Base-by-base conservation (phyloP, 306 rosid species). In the Trifolium dubium region DNA sequence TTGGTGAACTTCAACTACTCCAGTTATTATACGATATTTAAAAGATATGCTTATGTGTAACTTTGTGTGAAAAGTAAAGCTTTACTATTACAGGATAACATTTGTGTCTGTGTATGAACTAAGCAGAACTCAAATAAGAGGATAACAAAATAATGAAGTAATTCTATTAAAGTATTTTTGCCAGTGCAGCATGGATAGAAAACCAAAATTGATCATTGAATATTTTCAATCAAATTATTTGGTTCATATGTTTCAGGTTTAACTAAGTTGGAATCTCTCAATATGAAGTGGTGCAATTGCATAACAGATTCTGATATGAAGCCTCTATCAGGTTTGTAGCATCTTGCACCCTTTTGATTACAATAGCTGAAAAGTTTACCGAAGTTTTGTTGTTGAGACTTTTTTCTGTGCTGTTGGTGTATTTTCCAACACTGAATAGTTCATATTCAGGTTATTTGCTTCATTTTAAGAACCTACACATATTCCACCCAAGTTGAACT, bases 281-380 rank as follows among this genome's bases (percentile, higher is more conserved):
- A 94, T 92, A 78, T 94, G 54, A 94, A 89, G 86, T 94, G 99
- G 93, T 92, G 99, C 76, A 92, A 89, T 76, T 89, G 92, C 88
- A 86, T 94, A 71, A 85, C 90, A 40, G 88, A 94, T 86, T 81
- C 83, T 23, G 99, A 94, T 79, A 87, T 94, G 87, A 86, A 80
- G 86, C 88, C 87, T 66, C 88, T 94, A 29, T 83, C 96, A 65
- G 93, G 98, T 93, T 81, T 71, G 75, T 76, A 60, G 67, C 79
- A 70, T 28, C 69, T 44, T 77, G 69, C 53, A 29, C 73, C 17
- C 49, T 68, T 74, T 58, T 44, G 30, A 78, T 9, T 65, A 58
- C 13, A 77, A 29, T 69, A 37, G 37, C 72, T 73, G 46, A 69
- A 73, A 80, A n/a, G 50, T 49, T 69, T 28, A 18, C 37, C 29